Conservation (phyloP, 1,139 yeast genomes). For the Geotrichum siamense region DNA sequence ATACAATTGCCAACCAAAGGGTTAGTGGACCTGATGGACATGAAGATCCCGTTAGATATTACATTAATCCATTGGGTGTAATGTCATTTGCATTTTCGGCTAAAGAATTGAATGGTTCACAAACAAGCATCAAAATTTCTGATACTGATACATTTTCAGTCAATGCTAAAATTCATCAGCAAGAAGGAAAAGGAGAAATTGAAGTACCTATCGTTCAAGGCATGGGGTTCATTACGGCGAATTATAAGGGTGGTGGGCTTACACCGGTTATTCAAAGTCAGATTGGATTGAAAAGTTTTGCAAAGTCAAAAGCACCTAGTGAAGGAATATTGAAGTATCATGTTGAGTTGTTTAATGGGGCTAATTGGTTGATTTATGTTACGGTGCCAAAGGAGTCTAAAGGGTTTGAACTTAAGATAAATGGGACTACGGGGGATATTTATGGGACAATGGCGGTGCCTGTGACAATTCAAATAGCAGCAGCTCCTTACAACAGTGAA, state of each 20-base stretch:
- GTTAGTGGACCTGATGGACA: slow-evolving; percentile 35
- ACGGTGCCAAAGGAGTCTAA: slow-evolving; percentile 41
- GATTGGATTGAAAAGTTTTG: slow-evolving; percentile 45
- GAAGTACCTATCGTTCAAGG: slow-evolving; percentile 52
- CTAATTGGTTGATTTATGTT: slow-evolving; percentile 56
- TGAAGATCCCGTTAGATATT: slow-evolving; percentile 40
- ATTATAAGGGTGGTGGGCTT: slow-evolving; percentile 58
- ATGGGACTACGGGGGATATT: slow-evolving; percentile 37
- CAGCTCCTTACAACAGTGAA: slow-evolving; percentile 41
- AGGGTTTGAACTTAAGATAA: slow-evolving; percentile 36
- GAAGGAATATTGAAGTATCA: slow-evolving; percentile 47
- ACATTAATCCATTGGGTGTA: slow-evolving; percentile 48
- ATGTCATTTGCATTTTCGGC: slow-evolving; percentile 54
- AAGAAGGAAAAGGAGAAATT: slow-evolving; percentile 21
- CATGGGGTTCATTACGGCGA: slow-evolving; percentile 69
- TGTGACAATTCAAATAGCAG: slow-evolving; percentile 52
- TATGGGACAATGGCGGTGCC: slow-evolving; percentile 44
- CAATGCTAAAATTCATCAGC: slow-evolving; percentile 36
- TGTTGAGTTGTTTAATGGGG: slow-evolving; percentile 44
- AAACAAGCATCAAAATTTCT: slow-evolving; percentile 42
- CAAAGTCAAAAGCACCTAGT: slow-evolving; percentile 22
- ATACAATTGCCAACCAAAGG: slow-evolving; percentile 43
- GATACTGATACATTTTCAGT: slow-evolving; percentile 47
- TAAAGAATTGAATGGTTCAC: slow-evolving; percentile 38
- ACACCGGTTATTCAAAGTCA: slow-evolving; percentile 49